Evolutionary conservation across 148 eudicot genomes (phyloP).

Genomic region (Hydrangea macrophylla): DNA sequence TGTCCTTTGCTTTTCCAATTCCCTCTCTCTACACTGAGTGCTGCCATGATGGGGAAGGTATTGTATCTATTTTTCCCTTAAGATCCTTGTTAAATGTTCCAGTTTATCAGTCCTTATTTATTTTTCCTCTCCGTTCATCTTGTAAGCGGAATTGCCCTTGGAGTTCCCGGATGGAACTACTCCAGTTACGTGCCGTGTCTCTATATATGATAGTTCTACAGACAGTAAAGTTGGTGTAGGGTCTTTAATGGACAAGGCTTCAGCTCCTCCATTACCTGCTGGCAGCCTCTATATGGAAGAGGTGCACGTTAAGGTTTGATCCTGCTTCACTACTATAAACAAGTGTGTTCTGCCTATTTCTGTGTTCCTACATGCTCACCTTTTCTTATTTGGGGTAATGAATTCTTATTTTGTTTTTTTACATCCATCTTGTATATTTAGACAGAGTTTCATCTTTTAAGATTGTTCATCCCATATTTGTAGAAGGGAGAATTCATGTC

Average conservation of each 20-base stretch:
- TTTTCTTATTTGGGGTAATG: no score
- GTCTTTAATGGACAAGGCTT: constrained; percentile 72
- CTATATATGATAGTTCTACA: constrained; percentile 76
- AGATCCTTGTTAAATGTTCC: not conserved
- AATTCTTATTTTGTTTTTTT: constrained; percentile 1
- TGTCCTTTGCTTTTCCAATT: constrained; percentile 93
- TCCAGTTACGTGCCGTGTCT: constrained; percentile 91
- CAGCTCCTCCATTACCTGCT: constrained; percentile 68
- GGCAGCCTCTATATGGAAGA: constrained; percentile 97
- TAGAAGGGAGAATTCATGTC: no score
- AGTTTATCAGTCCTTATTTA: not conserved
- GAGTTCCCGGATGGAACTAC: constrained; percentile 99
- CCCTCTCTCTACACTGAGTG: constrained; percentile 77
- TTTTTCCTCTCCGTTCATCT: constrained; percentile 7
- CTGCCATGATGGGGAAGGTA: constrained; percentile 82
- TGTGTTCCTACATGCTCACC: no score
- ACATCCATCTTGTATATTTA: no score
- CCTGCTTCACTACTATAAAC: no score
- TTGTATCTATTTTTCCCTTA: not conserved
- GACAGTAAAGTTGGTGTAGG: constrained; percentile 93
- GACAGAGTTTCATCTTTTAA: no score
- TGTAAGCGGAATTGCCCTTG: constrained; percentile 73
- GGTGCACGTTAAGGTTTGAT: constrained; percentile 82
- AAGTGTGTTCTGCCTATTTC: no score
- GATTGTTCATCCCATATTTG: no score